Evolutionary conservation across 495 filamentous ascomycete genomes (phyloP), one percentile per base, ranked within the genome.

Genomic region (Penicillium argentinense): DNA sequence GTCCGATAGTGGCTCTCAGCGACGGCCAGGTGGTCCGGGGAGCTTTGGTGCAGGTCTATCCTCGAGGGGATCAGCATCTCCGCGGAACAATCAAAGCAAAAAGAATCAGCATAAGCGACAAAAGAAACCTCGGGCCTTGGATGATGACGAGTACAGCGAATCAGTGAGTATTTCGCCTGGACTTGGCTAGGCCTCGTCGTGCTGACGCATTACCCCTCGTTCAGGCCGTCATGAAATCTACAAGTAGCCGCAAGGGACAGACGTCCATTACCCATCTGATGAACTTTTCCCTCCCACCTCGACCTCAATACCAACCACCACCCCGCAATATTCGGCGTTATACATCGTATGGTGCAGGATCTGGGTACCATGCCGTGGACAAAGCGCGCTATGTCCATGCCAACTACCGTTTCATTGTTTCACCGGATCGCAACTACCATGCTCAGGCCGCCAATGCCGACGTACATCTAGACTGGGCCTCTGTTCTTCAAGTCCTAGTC

Each of bases 181-280:
- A 33, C 33, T 44, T 37, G 28, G 25, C 28, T 39, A 25, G 29
- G 33, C 9, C 13, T 19, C 28, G 37, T 37, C 39, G 40, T 49
- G 57, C 56, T 67, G 44, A 70, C 49, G 37, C 22, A 23, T 38
- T 6, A 32, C 33, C 33, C 25, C 38, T 32, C 39, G 32, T 46
- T 19, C 38, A 88, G 83, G 77, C 83, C 68, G 86, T 86, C 62
- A 88, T 96, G 78, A 83, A 83, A 67, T 91, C 91, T 59, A 75
- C 86, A 29, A 89, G 76, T 50, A 90, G 86, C 61, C 86, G 91
- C 25, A 87, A 92, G 51, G 95, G 92, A 49, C 93, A 96, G 56
- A 96, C 89, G 28, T 95, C 89, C 56, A 97, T 98, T 60, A 97
- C 93, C 13, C 93, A 98, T 68, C 69, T 98, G 21, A 87, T 98